These are phyloP conservation scores for Aspergillus hortae DNA, from an alignment of 2,329 filamentous ascomycete genomes.

Conservation along the genomic window DNA sequence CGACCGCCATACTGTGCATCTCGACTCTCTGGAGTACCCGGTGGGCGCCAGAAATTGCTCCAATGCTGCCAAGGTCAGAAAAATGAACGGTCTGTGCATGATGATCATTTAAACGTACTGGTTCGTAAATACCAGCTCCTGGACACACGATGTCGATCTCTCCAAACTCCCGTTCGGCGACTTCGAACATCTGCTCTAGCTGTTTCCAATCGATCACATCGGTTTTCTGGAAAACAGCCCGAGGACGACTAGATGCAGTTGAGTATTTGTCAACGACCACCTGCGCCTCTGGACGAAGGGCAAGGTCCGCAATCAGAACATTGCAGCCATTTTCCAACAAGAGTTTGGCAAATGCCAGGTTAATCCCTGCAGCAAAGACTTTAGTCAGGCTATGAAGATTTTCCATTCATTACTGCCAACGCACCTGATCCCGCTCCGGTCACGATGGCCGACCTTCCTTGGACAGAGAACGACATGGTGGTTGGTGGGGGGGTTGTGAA, in stretches of 20 bases:
- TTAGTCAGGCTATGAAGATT: conserved; percentile 4
- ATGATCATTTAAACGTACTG: conserved; percentile 24
- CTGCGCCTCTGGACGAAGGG: conserved; percentile 44
- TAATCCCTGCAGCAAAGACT: conserved; percentile 36
- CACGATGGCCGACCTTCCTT: conserved; percentile 50
- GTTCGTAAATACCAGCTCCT: conserved; percentile 45
- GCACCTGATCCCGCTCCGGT: conserved; percentile 54
- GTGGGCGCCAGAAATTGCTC: conserved; percentile 51
- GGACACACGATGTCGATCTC: conserved; percentile 46
- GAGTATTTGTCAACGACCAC: conserved; percentile 38
- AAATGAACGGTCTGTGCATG: neutral
- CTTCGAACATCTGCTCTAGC: conserved; percentile 48
- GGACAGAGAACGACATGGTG: conserved; percentile 38
- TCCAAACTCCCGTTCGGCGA: conserved; percentile 48
- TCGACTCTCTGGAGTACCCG: conserved; percentile 39
- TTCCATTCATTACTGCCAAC: conserved; percentile 8
- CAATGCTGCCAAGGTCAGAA: conserved; percentile 32
- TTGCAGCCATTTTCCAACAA: conserved; percentile 46
- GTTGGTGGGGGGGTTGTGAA: neutral
- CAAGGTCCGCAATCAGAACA: conserved; percentile 45
- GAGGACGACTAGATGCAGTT: conserved; percentile 17
- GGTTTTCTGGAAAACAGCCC: conserved; percentile 45
- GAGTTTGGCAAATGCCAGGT: conserved; percentile 42
- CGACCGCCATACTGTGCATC: conserved; percentile 39
- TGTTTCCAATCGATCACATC: conserved; percentile 50